Base-by-base conservation (phyloP, 345 rosid species). In the Rhizophora mangle region DNA sequence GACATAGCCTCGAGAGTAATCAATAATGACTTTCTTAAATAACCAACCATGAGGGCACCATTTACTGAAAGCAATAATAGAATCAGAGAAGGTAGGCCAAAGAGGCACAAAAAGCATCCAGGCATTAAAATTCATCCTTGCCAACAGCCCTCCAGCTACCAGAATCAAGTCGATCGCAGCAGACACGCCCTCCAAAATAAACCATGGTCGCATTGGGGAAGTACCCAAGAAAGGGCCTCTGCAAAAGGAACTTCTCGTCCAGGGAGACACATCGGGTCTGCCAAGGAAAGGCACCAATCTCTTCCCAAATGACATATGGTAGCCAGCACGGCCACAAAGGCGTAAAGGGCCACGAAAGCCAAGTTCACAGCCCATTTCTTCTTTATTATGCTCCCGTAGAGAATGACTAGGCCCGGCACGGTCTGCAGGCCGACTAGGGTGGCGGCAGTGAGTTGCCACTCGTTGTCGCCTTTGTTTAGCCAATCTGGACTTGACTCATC, bases 291-390 rank as follows among this genome's bases (percentile, higher is more conserved):
- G 77, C 26, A 82, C 54, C 60, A 78, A 67, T 24, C 68, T n/a
- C 32, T 70, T 43, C 7, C 91, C 94, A 11, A 88, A 88, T 0
- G 89, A 53, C 82, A 86, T 81, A 0, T 68, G 78, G 76, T 85
- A 85, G 7, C 71, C 4, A 86, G 78, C 19, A 86, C 88, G 36
- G 87, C 82, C 0, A 89, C 91, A 39, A 88, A 88, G 13, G 94
- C 88, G 64, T 85, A 85, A 11, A 88, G 83, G 47, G 89, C 91
- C 91, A 88, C 85, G 81, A 85, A 86, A n/a, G 91, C 91, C 8
- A 86, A 86, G 84, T 88, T 86, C 7, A 88, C 91, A 0, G 89
- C 94, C 90, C 93, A 86, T 72, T 88, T 86, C 85, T 88, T 88
- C 70, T 88, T 86, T 19, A 88, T 88, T 18, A 86, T 86, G 85